These are phyloP conservation scores for Cercospora sojina DNA, from an alignment of 2,329 filamentous ascomycete species.

Conservation along the genomic window DNA sequence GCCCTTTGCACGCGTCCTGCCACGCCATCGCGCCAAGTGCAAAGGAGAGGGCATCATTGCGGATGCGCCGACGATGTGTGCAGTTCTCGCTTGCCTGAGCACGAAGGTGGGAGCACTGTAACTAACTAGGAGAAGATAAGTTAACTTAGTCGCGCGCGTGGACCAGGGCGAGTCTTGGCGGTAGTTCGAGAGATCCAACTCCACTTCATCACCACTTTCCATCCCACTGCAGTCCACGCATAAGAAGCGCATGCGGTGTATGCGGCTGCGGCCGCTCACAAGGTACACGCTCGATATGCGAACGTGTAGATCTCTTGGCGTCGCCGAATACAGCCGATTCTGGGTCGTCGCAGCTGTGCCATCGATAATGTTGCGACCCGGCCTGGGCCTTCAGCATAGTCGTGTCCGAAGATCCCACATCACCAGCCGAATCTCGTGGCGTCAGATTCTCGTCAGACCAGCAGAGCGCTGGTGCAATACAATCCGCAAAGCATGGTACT, in stretches of 20 bases:
- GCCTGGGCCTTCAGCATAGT: background rate
- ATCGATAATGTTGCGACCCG: background rate
- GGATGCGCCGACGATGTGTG: background rate
- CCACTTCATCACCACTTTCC: too few species aligned
- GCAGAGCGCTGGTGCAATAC: background rate
- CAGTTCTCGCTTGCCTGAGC: conserved; percentile 2
- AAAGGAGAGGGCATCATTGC: background rate
- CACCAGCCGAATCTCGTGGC: background rate
- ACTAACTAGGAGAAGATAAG: too few species aligned
- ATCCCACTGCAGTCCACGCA: too few species aligned
- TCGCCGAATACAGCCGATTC: background rate
- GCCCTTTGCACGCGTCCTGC: background rate
- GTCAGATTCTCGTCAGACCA: background rate
- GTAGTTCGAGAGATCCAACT: background rate
- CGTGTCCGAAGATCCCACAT: background rate
- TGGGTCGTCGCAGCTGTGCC: background rate
- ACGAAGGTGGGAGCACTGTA: background rate
- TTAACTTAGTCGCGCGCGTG: background rate
- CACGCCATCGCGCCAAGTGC: background rate
- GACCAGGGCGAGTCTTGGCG: background rate
- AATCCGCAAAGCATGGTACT: background rate
- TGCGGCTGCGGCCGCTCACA: too few species aligned
- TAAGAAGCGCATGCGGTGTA: too few species aligned
- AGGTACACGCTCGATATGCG: too few species aligned
- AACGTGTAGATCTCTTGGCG: too few species aligned